A percentile compares a stretch with the other conserved stretches of the same genome.
Conservation (phyloP, 805 yeast genomes). For the Candida xiaguanensis region DNA sequence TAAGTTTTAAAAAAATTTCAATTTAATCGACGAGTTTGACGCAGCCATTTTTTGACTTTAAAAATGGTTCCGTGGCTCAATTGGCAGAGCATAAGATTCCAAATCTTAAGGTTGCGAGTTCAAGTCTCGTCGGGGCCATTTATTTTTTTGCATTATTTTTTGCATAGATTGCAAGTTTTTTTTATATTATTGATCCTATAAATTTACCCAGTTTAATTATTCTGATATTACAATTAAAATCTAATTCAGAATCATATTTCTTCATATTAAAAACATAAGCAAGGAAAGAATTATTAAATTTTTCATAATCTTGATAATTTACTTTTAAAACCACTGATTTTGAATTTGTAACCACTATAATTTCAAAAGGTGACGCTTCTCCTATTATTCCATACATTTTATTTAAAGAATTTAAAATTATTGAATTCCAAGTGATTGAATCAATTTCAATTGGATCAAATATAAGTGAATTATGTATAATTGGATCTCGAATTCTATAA, state of each 20-base stretch:
- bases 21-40: too few species aligned
- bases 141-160: background rate
- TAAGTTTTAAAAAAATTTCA: too few species aligned
- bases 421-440: conserved; percentile 28
- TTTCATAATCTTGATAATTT: conserved; percentile 24
- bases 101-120: conserved; percentile 77
- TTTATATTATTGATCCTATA: conserved; percentile 18
- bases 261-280: conserved; percentile 27
- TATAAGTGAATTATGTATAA: conserved; percentile 5
- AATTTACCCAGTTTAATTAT: conserved; percentile 16
- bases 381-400: conserved; percentile 33
- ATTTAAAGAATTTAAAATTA: conserved; percentile 20
- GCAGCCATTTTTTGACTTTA: too few species aligned
- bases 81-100: conserved; percentile 36
- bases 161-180: background rate
- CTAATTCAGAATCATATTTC: conserved; percentile 20
- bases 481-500: conserved; percentile 5
- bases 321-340: conserved; percentile 22
- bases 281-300: conserved; percentile 28
- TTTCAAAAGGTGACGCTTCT: conserved; percentile 27
- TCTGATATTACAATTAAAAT: conserved; percentile 15
- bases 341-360: conserved; percentile 15
- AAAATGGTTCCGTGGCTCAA: conserved; percentile 25
- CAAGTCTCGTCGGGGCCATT: conserved; percentile 75
- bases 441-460: conserved; percentile 20